Evolutionary conservation across 352 stramenopile genomes (phyloP).

Genomic region (Sclerospora graminicola): DNA sequence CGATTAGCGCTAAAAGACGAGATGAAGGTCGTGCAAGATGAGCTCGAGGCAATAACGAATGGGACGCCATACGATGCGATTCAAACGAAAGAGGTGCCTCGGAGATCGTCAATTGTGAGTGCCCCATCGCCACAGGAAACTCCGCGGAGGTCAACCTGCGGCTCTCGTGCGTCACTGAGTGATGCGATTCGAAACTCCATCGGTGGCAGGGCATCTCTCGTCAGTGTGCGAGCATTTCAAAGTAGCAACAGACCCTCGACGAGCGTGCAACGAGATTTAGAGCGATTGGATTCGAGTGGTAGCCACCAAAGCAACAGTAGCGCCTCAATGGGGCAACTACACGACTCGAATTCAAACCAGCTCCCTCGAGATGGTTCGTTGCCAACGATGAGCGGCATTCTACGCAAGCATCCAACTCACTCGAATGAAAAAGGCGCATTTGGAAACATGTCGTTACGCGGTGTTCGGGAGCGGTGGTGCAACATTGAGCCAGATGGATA

Average conservation of each 20-base stretch:
- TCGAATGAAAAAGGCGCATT: constrained; percentile 73
- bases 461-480: constrained; percentile 66
- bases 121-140: constrained; percentile 14
- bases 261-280: constrained; percentile 15
- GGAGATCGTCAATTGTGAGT: constrained; percentile 25
- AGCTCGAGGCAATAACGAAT: constrained; percentile 31
- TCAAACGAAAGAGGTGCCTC: constrained; percentile 15
- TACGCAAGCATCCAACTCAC: constrained; percentile 71
- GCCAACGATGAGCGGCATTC: constrained; percentile 35
- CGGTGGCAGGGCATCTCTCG: constrained; percentile 14
- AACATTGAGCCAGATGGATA: constrained; percentile 51
- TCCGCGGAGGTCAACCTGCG: constrained; percentile 12
- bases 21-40: constrained; percentile 58
- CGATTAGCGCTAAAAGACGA: constrained; percentile 65
- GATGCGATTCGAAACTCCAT: constrained; percentile 11
- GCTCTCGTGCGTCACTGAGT: constrained; percentile 28
- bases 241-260: constrained; percentile 2
- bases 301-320: constrained; percentile 40
- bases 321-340: constrained; percentile 38
- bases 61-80: constrained; percentile 19
- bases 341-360: constrained; percentile 49
- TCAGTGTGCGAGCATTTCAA: constrained; percentile 5
- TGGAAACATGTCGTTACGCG: constrained; percentile 67
- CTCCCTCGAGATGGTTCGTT: constrained; percentile 16
- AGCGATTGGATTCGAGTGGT: constrained; percentile 20